These are phyloP conservation scores for Massarina eburnea DNA, from an alignment of 2,329 filamentous ascomycete genomes.

Conservation along the genomic window DNA sequence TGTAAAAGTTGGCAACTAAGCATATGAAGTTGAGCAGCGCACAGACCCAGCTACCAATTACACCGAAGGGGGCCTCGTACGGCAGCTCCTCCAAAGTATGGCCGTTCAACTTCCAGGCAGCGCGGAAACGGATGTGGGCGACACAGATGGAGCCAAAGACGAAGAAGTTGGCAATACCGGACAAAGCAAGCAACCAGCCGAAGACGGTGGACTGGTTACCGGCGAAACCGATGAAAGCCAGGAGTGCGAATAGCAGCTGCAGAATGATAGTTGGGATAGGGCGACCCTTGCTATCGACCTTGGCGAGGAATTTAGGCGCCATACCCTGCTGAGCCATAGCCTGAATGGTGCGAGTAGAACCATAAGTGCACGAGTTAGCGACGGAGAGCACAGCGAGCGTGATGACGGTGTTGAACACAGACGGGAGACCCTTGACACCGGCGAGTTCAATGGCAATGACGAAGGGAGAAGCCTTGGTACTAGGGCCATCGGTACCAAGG, in stretches of 20 bases:
- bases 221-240: conserved; percentile 69
- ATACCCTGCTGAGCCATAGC: conserved; percentile 57
- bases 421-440: conserved; percentile 61
- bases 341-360: conserved; percentile 57
- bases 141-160: conserved; percentile 81
- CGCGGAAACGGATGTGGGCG: conserved; percentile 86
- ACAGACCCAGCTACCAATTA: conserved; percentile 40
- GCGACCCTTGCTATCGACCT: conserved; percentile 78
- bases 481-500: conserved; percentile 32
- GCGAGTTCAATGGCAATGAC: conserved; percentile 65
- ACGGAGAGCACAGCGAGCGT: conserved; percentile 61
- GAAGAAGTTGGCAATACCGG: conserved; percentile 71
- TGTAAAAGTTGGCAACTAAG: conserved; percentile 44
- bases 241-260: conserved; percentile 67
- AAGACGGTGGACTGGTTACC: conserved; percentile 64
- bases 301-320: conserved; percentile 72
- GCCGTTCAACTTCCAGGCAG: conserved; percentile 34
- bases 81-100: conserved; percentile 43
- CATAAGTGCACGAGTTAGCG: conserved; percentile 59
- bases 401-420: conserved; percentile 68
- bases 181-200: conserved; percentile 76
- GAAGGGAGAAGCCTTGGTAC: conserved; percentile 58
- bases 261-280: conserved; percentile 72
- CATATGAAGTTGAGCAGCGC: conserved; percentile 36
- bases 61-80: conserved; percentile 40